Conservation (phyloP, 2,329 filamentous ascomycete species). For the Talaromyces piceae region DNA sequence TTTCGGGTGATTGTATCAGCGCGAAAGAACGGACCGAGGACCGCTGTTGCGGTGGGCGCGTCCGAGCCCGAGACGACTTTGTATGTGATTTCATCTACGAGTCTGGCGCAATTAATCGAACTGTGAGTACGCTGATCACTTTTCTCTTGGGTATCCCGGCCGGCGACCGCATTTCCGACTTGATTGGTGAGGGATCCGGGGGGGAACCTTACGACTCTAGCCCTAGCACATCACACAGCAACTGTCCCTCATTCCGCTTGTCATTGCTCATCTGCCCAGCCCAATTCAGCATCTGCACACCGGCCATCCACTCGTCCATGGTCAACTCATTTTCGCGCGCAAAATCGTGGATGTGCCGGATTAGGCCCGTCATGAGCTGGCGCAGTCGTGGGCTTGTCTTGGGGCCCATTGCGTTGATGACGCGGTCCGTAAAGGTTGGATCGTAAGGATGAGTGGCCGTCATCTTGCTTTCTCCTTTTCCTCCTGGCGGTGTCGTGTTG, state of each 20-base stretch:
- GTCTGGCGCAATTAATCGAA: slow-evolving; percentile 32
- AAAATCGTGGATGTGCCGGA: slow-evolving; percentile 52
- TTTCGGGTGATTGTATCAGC: slow-evolving; percentile 60
- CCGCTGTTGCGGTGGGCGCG: slow-evolving; percentile 63
- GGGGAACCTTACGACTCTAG: slow-evolving; percentile 45
- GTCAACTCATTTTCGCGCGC: slow-evolving; percentile 53
- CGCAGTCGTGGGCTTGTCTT: slow-evolving; percentile 61
- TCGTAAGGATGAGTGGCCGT: slow-evolving; percentile 19
- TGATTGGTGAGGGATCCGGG: too few relatives aligned
- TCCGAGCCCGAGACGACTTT: slow-evolving; percentile 48
- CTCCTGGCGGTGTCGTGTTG: too few relatives aligned
- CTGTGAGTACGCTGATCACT: slow-evolving; percentile 1
- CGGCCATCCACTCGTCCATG: slow-evolving; percentile 52
- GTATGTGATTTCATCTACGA: slow-evolving; percentile 76
- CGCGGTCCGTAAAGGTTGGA: slow-evolving; percentile 55
- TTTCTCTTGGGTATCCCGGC: slow-evolving; percentile 36
- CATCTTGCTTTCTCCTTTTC: too few relatives aligned
- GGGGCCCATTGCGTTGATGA: slow-evolving; percentile 67
- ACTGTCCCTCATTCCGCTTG: slow-evolving; percentile 56
- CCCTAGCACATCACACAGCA: slow-evolving; percentile 52
- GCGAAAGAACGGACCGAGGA: slow-evolving; percentile 80
- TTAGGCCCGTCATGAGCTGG: slow-evolving; percentile 50
- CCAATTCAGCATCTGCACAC: slow-evolving; percentile 52
- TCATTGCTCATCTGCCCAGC: slow-evolving; percentile 56
- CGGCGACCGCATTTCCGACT: not conserved